Percentiles rank a stretch among this genome's conserved stretches.
These are phyloP conservation scores for Filobasidium uniguttulatum DNA, from an alignment of 1,284 basidiomycete genomes.

Conservation along the genomic window DNA sequence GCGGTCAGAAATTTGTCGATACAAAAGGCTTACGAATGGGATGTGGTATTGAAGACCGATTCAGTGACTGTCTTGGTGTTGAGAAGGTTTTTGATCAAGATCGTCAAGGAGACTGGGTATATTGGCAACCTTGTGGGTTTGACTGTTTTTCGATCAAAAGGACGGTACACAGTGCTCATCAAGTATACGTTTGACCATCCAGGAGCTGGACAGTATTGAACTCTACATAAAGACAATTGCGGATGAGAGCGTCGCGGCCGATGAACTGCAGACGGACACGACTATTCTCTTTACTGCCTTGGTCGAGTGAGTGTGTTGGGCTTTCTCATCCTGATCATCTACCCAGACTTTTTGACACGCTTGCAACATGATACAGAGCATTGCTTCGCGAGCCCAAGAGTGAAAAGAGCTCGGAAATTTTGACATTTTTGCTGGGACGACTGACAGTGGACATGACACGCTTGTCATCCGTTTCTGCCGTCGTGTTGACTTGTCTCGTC, in stretches of 20 bases:
- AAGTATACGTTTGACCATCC: too few species aligned
- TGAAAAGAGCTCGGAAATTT: not conserved
- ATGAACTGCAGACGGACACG: too few species aligned
- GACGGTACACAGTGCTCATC: too few species aligned
- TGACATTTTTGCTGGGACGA: not conserved
- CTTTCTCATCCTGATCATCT: too few species aligned
- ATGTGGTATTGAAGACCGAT: not conserved
- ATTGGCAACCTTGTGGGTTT: conserved; percentile 9
- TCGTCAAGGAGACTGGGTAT: conserved; percentile 7
- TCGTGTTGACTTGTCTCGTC: not conserved
- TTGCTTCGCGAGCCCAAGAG: not conserved
- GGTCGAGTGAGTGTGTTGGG: too few species aligned
- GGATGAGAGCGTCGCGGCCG: too few species aligned
- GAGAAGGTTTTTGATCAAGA: conserved; percentile 7
- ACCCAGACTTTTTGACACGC: too few species aligned
- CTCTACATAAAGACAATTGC: too few species aligned
- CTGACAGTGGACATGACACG: not conserved
- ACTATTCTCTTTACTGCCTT: too few species aligned
- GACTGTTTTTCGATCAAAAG: not conserved
- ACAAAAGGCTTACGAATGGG: conserved; percentile 6
- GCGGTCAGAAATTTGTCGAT: conserved; percentile 2
- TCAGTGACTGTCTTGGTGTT: not conserved
- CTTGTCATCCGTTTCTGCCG: not conserved
- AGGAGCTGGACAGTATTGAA: too few species aligned
- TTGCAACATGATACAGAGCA: too few species aligned